Evolutionary conservation across 1,284 basidiomycete species (phyloP), one percentile per base, ranked within the genome.

Genomic region (Cerioporus squamosus): DNA sequence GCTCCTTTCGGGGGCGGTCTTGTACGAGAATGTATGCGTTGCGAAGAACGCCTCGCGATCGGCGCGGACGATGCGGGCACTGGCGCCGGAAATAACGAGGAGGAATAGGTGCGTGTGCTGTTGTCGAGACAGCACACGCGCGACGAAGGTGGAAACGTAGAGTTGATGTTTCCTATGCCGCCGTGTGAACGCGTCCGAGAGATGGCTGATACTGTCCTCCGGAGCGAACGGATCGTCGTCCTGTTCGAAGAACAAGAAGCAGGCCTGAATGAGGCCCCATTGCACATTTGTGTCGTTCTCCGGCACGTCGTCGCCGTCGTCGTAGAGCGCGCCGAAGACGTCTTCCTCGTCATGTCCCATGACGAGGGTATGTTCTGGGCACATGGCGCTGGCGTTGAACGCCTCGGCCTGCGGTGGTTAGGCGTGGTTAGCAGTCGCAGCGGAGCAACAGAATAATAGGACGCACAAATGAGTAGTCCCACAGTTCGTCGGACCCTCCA

Each of bases 11-110:
- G 63, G 45, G 5, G 53, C 4, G 20, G 38, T 9, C 9, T 31
- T 24, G 51, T 60, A 60, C 29, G 48, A 15, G 50, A 62, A 51
- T 20, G 51, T 8, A 9, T 39, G 38, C 18, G 53, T 43, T 44
- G 44, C 36, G 36, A 55, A 23, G 23, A 53, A n/a, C 3, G 33
- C 36, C 2, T 49, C 18, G 38, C 57, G 52, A 26, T 54, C 52
- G 5, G 31, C 31, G 18, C 53, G 57, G 33, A 46, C 49, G n/a
- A 59, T 20, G 22, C 48, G 53, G 5, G 48, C 26, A 20, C 17
- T 12, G 15, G 36, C 33, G 5, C 57, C 53, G 6, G 44, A 12
- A 17, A 59, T 14, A 38, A 55, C 20, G 31, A 55, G 31, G 23
- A 33, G 17, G 48, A 51, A 59, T 15, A 51, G 31, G 43, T 46